Percentiles rank a stretch among this genome's conserved stretches.
These are phyloP conservation scores for Pyrenochaeta sp. DNA, from an alignment of 2,329 filamentous ascomycete genomes.

Conservation along the genomic window DNA sequence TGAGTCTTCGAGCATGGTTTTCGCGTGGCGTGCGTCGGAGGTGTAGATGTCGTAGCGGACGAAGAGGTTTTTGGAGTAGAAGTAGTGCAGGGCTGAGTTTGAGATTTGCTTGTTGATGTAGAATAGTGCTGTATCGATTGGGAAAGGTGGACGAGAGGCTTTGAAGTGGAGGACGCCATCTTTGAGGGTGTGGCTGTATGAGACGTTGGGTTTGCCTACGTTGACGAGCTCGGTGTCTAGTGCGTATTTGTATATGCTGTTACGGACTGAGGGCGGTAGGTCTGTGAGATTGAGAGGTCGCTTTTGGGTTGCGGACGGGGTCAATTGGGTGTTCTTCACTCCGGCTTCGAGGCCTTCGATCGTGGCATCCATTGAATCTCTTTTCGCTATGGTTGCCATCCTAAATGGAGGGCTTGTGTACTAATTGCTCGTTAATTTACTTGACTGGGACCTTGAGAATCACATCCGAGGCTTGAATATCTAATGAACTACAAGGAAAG, in stretches of 20 bases:
- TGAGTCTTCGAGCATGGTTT: conserved; percentile 42
- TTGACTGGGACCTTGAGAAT: background rate
- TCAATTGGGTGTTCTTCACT: conserved; percentile 22
- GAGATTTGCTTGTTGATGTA: conserved; percentile 37
- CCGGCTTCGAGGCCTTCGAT: conserved; percentile 22
- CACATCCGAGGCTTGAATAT: background rate
- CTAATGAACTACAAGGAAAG: background rate
- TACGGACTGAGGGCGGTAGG: conserved; percentile 41
- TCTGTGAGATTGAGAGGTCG: conserved; percentile 26
- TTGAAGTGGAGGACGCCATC: conserved; percentile 35
- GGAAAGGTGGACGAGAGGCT: conserved; percentile 40
- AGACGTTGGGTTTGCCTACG: conserved; percentile 36
- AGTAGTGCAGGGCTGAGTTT: conserved; percentile 33
- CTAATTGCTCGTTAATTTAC: background rate
- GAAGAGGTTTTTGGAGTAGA: conserved; percentile 45
- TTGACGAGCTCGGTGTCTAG: conserved; percentile 48
- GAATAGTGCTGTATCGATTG: conserved; percentile 35
- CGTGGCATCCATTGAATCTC: conserved; percentile 45
- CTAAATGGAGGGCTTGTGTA: background rate
- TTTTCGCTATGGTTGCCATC: conserved; percentile 26
- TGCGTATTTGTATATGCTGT: conserved; percentile 44
- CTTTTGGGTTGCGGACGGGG: conserved; percentile 30
- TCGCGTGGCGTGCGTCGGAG: conserved; percentile 39
- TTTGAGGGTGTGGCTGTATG: conserved; percentile 37
- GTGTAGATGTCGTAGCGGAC: conserved; percentile 37